Conservation (phyloP, 2,329 filamentous ascomycete genomes). For the Didymella keratinophila region DNA sequence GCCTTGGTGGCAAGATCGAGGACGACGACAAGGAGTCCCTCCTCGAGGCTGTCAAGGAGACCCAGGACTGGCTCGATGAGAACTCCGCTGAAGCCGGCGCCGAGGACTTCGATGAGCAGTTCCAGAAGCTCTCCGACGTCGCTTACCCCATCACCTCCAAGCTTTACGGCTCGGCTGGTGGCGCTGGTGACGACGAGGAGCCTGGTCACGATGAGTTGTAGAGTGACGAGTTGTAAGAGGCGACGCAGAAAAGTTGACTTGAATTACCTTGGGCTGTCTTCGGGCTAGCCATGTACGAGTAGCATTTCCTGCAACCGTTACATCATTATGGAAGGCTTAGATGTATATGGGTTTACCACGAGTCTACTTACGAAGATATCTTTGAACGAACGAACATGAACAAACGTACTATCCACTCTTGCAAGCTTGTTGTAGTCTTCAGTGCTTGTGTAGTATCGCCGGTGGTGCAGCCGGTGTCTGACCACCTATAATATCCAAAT, state of each 20-base stretch:
- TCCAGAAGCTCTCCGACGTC: constrained; percentile 96
- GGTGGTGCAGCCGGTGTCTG: too few relatives aligned
- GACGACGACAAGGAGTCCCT: constrained; percentile 98
- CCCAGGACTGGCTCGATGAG: constrained; percentile 95
- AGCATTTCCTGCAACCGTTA: constrained; percentile 23
- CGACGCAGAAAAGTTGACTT: constrained; percentile 26
- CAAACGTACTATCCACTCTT: neutral
- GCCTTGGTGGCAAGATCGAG: constrained; percentile 96
- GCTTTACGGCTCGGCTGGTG: constrained; percentile 75
- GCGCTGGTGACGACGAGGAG: constrained; percentile 71
- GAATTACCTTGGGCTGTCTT: constrained; percentile 25
- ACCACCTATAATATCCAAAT: too few relatives aligned
- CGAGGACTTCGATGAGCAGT: constrained; percentile 99
- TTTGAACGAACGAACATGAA: constrained; percentile 30
- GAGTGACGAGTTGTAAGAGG: constrained; percentile 57
- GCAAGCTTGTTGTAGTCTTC: too few relatives aligned
- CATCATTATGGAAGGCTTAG: constrained; percentile 29
- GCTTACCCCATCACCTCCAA: constrained; percentile 99
- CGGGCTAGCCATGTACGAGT: constrained; percentile 40
- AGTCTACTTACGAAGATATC: constrained; percentile 31
- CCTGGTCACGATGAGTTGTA: constrained; percentile 61
- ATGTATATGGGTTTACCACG: constrained; percentile 27
- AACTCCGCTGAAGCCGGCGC: constrained; percentile 83
- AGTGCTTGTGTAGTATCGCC: too few relatives aligned
- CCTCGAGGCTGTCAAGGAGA: constrained; percentile 95